These are phyloP conservation scores for Syzygium aqueum DNA, from an alignment of 345 rosid species.

Conservation along the genomic window DNA sequence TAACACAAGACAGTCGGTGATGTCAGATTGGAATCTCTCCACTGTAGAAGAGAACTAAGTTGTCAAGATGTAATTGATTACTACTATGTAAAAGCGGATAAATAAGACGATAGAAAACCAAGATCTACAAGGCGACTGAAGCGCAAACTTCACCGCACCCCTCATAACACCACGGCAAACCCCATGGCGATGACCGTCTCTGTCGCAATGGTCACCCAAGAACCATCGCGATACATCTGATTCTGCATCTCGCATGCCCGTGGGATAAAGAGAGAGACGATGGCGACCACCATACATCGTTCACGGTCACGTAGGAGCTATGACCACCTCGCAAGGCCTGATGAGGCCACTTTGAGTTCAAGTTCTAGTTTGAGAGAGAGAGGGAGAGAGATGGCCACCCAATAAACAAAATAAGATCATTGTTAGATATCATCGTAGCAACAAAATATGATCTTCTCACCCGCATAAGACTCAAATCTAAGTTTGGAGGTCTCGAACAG, in stretches of 20 bases:
- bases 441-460: background rate
- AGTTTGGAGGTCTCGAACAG: background rate
- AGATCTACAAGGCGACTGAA: background rate
- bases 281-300: background rate
- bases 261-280: background rate
- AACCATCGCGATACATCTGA: background rate
- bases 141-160: too few species aligned
- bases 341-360: background rate
- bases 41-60: accelerated
- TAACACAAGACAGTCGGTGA: background rate
- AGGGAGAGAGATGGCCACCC: background rate
- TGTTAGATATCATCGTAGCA: background rate
- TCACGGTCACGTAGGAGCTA: background rate
- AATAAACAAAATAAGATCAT: background rate
- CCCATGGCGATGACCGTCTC: background rate
- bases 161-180: background rate
- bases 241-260: background rate
- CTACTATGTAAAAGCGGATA: too few species aligned
- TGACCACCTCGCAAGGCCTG: too few species aligned
- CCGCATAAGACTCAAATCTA: background rate
- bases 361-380: background rate
- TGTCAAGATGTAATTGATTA: background rate
- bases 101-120: background rate
- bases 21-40: background rate
- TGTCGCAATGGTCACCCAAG: background rate